Percentiles rank a stretch among this genome's conserved stretches.
Evolutionary conservation across 2,329 filamentous ascomycete genomes (phyloP).

Genomic region (Fusarium verrucosum): DNA sequence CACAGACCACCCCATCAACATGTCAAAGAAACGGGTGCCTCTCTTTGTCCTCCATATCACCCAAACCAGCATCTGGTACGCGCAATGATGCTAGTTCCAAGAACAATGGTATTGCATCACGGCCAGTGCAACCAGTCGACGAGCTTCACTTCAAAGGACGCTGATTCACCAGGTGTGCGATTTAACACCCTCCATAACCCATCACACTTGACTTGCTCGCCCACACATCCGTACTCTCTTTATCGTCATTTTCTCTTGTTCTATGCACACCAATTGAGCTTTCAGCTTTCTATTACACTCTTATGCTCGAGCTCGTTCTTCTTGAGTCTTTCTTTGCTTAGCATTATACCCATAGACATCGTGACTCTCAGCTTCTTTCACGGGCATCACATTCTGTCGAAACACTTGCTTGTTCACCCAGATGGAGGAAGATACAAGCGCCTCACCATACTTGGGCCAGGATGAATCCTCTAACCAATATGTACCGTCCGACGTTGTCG

Average conservation of each 20-base stretch:
- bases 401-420: background rate
- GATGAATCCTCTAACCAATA: background rate
- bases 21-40: conserved; percentile 7
- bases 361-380: background rate
- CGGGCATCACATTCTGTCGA: background rate
- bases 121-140: background rate
- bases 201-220: background rate
- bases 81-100: background rate
- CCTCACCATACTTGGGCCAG: background rate
- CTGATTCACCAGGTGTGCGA: background rate
- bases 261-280: background rate
- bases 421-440: background rate
- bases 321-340: background rate
- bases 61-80: conserved; percentile 2
- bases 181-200: conserved; percentile 18
- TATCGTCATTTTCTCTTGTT: background rate
- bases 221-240: conserved; percentile 13
- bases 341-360: conserved; percentile 8
- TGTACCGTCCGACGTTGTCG: background rate
- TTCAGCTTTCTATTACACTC: background rate
- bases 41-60: conserved; percentile 29
- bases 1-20: conserved; percentile 21
- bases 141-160: background rate
- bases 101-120: conserved; percentile 29
- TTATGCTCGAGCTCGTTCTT: background rate